A percentile compares a stretch with the other conserved stretches of the same genome.
Conservation (phyloP, 257 asterid genomes). For the Fraxinus excelsior region DNA sequence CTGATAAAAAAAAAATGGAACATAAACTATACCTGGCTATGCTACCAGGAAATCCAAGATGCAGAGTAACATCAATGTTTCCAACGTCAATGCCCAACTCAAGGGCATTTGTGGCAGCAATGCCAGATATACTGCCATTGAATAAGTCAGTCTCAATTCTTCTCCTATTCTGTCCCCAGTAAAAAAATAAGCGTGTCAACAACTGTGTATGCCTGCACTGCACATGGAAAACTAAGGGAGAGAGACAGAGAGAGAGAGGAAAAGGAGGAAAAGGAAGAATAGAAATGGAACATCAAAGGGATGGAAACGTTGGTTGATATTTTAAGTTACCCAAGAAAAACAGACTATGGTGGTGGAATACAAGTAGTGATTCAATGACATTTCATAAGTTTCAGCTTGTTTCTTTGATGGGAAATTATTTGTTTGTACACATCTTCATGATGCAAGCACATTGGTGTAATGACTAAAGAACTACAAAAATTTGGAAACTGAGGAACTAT, state of each 20-base stretch:
- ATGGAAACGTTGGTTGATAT: background rate
- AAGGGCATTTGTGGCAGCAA: conserved; percentile 97
- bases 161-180: conserved; percentile 79
- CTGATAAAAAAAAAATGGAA: conserved; percentile 25
- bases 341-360: background rate
- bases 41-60: conserved; percentile 98
- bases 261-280: background rate
- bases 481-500: background rate
- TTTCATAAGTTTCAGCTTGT: background rate
- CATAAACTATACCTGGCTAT: conserved; percentile 66
- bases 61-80: conserved; percentile 89
- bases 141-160: conserved; percentile 79
- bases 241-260: background rate
- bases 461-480: background rate
- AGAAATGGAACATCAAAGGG: background rate
- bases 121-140: conserved; percentile 72
- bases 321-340: background rate
- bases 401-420: background rate
- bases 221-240: background rate
- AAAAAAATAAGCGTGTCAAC: conserved; percentile 28
- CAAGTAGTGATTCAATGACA: background rate
- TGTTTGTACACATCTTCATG: background rate
- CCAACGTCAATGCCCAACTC: conserved; percentile 99
- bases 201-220: conserved; percentile 15
- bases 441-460: background rate